These are phyloP conservation scores for Metschnikowia vanudenii DNA, from an alignment of 805 yeast species.

Conservation along the genomic window DNA sequence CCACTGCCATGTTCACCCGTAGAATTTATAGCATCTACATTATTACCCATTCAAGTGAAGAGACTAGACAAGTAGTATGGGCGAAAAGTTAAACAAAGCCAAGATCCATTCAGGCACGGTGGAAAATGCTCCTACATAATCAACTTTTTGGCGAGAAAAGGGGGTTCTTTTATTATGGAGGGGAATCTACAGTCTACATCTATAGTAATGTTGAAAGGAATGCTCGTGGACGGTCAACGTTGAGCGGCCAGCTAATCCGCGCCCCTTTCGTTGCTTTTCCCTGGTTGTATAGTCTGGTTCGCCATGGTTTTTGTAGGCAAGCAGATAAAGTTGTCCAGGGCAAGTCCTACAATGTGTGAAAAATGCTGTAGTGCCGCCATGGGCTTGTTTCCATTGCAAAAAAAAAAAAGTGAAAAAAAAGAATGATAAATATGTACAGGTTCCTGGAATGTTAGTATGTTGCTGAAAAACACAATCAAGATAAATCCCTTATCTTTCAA, in stretches of 20 bases:
- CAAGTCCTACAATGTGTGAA: not conserved
- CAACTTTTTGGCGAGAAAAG: too few species aligned
- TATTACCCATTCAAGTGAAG: too few species aligned
- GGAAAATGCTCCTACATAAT: too few species aligned
- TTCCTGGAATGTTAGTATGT: conserved; percentile 12
- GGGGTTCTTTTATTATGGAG: not conserved
- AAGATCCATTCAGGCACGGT: too few species aligned
- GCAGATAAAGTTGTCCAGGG: conserved; percentile 11
- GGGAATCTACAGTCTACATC: not conserved
- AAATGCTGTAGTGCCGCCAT: not conserved
- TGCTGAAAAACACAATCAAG: not conserved
- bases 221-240: not conserved
- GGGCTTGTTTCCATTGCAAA: conserved; percentile 3
- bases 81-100: too few species aligned
- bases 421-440: conserved; percentile 10
- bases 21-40: too few species aligned
- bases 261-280: conserved; percentile 7
- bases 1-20: too few species aligned
- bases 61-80: too few species aligned
- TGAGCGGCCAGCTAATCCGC: not conserved
- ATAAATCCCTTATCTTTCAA: conserved; percentile 1
- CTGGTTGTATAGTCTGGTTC: conserved; percentile 12
- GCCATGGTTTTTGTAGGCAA: conserved; percentile 6
- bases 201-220: not conserved
- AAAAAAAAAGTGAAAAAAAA: not conserved